phyloP scores from a whole-genome alignment of 495 filamentous ascomycete genomes.

The Penicillium psychrofluorescens region DNA sequence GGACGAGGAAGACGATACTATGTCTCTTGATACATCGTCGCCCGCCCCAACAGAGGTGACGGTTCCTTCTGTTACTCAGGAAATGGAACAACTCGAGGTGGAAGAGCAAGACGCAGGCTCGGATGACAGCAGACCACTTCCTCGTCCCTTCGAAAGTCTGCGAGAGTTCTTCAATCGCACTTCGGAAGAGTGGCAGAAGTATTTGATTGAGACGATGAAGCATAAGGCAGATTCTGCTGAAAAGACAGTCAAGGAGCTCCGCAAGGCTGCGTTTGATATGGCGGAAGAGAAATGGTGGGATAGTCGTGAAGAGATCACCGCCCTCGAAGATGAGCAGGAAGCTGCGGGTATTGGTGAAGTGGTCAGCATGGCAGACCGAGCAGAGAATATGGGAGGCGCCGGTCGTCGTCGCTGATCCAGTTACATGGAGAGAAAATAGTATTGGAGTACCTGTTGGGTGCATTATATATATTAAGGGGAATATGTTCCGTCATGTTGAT shows the following conservation, averaged over 20 bases:
- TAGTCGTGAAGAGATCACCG: conserved; percentile 87
- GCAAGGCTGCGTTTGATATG: conserved; percentile 77
- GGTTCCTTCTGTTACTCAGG: conserved; percentile 39
- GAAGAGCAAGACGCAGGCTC: conserved; percentile 47
- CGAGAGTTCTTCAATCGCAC: conserved; percentile 90
- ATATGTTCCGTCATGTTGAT: too few species aligned
- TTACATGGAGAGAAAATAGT: not conserved
- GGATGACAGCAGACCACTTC: conserved; percentile 40
- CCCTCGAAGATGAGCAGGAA: conserved; percentile 92
- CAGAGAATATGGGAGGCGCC: conserved; percentile 47
- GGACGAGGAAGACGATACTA: conserved; percentile 31
- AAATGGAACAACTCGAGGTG: conserved; percentile 55
- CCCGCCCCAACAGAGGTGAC: conserved; percentile 29
- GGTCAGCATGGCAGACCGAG: conserved; percentile 71
- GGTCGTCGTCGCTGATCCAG: conserved; percentile 48
- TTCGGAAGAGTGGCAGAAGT: conserved; percentile 81
- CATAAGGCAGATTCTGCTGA: conserved; percentile 44
- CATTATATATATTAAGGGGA: too few species aligned
- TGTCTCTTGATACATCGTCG: conserved; percentile 32
- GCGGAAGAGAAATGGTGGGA: conserved; percentile 99
- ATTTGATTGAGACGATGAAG: conserved; percentile 61
- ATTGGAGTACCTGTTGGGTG: too few species aligned
- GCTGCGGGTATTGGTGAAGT: conserved; percentile 93
- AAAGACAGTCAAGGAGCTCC: conserved; percentile 82
- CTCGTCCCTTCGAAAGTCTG: conserved; percentile 84